Evolutionary conservation across 805 yeast genomes (phyloP).

Genomic region (Candida sithepensis): DNA sequence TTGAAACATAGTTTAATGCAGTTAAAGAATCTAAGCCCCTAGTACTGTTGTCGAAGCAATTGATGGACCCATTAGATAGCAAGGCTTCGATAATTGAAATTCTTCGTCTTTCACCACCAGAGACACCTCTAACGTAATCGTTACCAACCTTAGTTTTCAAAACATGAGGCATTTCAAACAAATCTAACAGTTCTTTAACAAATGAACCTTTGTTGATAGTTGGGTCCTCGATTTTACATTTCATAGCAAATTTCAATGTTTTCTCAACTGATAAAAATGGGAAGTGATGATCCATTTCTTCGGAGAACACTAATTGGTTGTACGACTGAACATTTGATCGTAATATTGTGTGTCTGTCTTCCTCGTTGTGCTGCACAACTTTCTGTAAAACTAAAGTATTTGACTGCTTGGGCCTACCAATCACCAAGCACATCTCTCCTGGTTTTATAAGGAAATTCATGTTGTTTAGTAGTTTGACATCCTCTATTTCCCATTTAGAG

Average conservation of each 20-base stretch:
- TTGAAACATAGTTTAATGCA: constrained; percentile 69
- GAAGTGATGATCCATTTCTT: constrained; percentile 1
- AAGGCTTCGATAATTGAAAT: constrained; percentile 79
- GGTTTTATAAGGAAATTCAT: constrained; percentile 35
- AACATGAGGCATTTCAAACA: constrained; percentile 60
- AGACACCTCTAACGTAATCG: constrained; percentile 55
- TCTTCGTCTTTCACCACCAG: constrained; percentile 85
- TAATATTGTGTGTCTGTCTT: not conserved
- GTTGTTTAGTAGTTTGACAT: constrained; percentile 28
- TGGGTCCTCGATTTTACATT: not conserved
- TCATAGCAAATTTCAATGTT: not conserved
- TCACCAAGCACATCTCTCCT: constrained; percentile 62
- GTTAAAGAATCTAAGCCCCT: constrained; percentile 85
- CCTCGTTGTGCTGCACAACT: constrained; percentile 32
- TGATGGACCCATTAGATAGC: constrained; percentile 58
- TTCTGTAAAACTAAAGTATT: constrained; percentile 62
- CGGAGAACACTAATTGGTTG: not conserved
- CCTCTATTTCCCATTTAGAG: not conserved
- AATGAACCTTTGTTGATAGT: constrained; percentile 22
- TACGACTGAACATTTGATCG: not conserved
- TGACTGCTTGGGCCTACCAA: constrained; percentile 73
- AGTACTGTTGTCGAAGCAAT: constrained; percentile 79
- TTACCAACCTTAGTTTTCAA: constrained; percentile 43
- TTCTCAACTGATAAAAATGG: not conserved
- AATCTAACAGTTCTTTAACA: constrained; percentile 16